Conservation (phyloP, 2,329 filamentous ascomycete genomes). For the Fusarium succisae region DNA sequence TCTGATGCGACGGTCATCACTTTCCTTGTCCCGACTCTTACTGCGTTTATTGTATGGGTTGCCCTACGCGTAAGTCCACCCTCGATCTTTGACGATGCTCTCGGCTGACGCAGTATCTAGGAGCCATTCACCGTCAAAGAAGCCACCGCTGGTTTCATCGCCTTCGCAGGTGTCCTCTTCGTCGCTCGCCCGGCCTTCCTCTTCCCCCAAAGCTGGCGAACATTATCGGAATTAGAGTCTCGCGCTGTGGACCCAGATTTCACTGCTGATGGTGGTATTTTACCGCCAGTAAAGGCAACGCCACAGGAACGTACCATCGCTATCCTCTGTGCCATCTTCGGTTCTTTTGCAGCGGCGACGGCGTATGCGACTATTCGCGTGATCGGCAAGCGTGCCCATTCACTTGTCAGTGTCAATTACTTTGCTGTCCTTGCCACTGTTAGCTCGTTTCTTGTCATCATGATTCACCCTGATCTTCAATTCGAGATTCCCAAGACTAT, state of each 20-base stretch:
- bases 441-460: conserved; percentile 70
- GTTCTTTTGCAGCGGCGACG: conserved; percentile 73
- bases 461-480: conserved; percentile 52
- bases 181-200: conserved; percentile 76
- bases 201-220: conserved; percentile 50
- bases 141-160: conserved; percentile 73
- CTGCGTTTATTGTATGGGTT: conserved; percentile 72
- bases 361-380: conserved; percentile 79
- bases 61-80: conserved; percentile 35
- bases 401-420: conserved; percentile 81
- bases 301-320: conserved; percentile 72
- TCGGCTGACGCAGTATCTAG: conserved; percentile 42
- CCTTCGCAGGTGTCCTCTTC: conserved; percentile 76
- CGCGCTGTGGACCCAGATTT: conserved; percentile 4
- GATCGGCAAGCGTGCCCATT: conserved; percentile 78
- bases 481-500: conserved; percentile 48
- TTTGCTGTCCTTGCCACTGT: conserved; percentile 75
- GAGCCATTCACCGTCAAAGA: conserved; percentile 79
- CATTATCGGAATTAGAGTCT: neutral
- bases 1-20: conserved; percentile 83
- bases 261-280: conserved; percentile 29
- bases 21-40: conserved; percentile 78
- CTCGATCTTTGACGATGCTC: accelerated
- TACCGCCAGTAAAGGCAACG: conserved; percentile 51
- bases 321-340: conserved; percentile 71